These are phyloP conservation scores for Macrophomina phaseolina DNA, from an alignment of 2,329 filamentous ascomycete species.

Conservation along the genomic window DNA sequence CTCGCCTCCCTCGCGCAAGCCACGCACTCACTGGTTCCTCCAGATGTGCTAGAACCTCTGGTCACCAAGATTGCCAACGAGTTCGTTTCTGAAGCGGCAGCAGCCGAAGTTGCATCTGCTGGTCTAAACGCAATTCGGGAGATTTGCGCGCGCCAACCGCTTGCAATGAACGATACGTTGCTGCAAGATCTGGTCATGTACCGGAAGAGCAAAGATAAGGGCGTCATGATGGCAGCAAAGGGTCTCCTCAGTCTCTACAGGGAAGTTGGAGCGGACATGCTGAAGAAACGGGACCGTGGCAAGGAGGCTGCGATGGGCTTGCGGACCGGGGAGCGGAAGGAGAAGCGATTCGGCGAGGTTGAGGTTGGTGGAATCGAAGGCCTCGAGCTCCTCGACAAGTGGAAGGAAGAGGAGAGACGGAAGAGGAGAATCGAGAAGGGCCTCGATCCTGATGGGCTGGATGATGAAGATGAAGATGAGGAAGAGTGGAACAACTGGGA, in stretches of 20 bases:
- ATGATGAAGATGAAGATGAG: conserved; percentile 65
- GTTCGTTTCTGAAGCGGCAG: conserved; percentile 93
- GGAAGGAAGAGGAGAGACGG: conserved; percentile 88
- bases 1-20: conserved; percentile 90
- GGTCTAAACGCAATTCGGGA: conserved; percentile 95
- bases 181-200: conserved; percentile 96
- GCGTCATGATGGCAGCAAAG: conserved; percentile 98
- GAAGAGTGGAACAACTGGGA: conserved; percentile 66
- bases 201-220: conserved; percentile 96
- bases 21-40: conserved; percentile 88
- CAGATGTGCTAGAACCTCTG: conserved; percentile 87
- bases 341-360: conserved; percentile 83
- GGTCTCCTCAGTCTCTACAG: conserved; percentile 89
- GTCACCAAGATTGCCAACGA: conserved; percentile 97
- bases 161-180: conserved; percentile 97
- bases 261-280: conserved; percentile 85
- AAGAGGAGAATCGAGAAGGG: conserved; percentile 74
- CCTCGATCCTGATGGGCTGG: conserved; percentile 65
- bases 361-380: conserved; percentile 86
- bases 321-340: conserved; percentile 74
- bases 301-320: conserved; percentile 88
- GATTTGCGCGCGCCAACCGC: conserved; percentile 86
- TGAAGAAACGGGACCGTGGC: conserved; percentile 88
- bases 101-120: conserved; percentile 87
- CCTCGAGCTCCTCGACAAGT: conserved; percentile 86